A percentile compares a stretch with the other conserved stretches of the same genome.
These are phyloP conservation scores for Pythium vanterpoolii DNA, from an alignment of 352 stramenopile genomes.

Conservation along the genomic window DNA sequence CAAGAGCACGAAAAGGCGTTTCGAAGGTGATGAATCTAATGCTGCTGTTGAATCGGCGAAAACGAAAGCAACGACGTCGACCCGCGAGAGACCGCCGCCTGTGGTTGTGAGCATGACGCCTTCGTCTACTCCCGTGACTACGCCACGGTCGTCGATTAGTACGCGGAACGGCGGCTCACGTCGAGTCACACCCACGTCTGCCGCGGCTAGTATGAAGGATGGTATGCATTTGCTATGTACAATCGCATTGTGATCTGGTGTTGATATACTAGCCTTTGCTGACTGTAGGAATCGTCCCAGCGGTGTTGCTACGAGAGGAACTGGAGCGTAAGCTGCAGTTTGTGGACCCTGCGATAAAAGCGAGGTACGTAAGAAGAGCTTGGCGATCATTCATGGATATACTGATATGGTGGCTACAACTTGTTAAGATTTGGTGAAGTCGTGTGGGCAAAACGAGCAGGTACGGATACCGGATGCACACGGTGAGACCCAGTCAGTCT, in stretches of 20 bases:
- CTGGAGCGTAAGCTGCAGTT: conserved; percentile 12
- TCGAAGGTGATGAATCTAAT: no score
- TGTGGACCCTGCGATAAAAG: conserved; percentile 7
- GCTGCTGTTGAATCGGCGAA: no score
- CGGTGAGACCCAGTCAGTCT: neutral
- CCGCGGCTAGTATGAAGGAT: neutral
- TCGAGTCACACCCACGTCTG: conserved; percentile 1
- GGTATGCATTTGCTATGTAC: neutral
- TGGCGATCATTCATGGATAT: neutral
- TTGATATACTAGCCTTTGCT: neutral
- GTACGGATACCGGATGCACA: neutral
- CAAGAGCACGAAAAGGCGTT: no score
- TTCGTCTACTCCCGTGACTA: neutral
- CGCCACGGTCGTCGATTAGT: conserved; percentile 4
- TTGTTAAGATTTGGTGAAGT: conserved; percentile 12
- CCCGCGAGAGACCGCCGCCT: neutral
- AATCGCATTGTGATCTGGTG: neutral
- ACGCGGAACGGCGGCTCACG: conserved; percentile 14
- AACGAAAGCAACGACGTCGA: neutral
- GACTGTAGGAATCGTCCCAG: conserved; percentile 1
- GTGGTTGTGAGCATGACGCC: neutral
- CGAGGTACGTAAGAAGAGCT: neutral
- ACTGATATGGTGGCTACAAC: neutral
- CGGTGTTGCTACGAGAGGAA: neutral
- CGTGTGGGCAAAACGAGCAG: conserved; percentile 11